These are phyloP conservation scores for Candida sakaeoensis DNA, from an alignment of 805 yeast species.

Conservation along the genomic window DNA sequence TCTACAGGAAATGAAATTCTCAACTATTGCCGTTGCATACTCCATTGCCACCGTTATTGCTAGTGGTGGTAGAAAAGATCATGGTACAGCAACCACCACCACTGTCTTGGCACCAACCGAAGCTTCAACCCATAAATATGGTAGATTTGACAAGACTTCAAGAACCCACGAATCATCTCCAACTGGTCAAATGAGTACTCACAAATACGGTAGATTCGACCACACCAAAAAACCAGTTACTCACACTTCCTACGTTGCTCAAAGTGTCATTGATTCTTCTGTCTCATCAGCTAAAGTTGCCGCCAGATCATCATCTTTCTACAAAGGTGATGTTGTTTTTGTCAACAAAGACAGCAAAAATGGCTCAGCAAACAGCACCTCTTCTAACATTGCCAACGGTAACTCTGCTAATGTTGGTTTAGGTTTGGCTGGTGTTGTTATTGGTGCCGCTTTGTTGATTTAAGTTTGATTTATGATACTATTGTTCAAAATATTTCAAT, in stretches of 20 bases:
- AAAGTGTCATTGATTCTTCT: constrained; percentile 4
- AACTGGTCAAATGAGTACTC: constrained; percentile 3
- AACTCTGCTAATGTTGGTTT: constrained; percentile 1
- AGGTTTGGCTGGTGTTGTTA: constrained; percentile 5
- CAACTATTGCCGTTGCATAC: constrained; percentile 2
- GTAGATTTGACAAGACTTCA: constrained; percentile 6
- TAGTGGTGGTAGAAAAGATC: constrained; percentile 6
- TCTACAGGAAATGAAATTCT: constrained; percentile 8
- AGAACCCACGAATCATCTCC: constrained; percentile 4
- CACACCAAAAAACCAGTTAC: constrained; percentile 5
- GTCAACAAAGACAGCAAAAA: constrained; percentile 1
- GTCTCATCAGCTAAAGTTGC: constrained; percentile 5
- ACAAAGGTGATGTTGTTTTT: constrained; percentile 7
- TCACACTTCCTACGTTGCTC: constrained; percentile 3
- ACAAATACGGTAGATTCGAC: constrained; percentile 8
- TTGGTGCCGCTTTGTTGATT: constrained; percentile 8
- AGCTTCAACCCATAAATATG: constrained; percentile 5
- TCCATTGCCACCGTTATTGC: constrained; percentile 1
- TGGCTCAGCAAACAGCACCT: constrained; percentile 6
- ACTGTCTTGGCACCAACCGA: constrained; percentile 6
- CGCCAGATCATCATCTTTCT: constrained; percentile 6
- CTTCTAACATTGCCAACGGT: constrained; percentile 4
- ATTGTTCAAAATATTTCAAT: no score
- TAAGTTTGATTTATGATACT: no score
- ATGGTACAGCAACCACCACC: constrained; percentile 6